Base-by-base conservation (phyloP, 2,329 filamentous ascomycete genomes). In the Diaporthe ampelina region DNA sequence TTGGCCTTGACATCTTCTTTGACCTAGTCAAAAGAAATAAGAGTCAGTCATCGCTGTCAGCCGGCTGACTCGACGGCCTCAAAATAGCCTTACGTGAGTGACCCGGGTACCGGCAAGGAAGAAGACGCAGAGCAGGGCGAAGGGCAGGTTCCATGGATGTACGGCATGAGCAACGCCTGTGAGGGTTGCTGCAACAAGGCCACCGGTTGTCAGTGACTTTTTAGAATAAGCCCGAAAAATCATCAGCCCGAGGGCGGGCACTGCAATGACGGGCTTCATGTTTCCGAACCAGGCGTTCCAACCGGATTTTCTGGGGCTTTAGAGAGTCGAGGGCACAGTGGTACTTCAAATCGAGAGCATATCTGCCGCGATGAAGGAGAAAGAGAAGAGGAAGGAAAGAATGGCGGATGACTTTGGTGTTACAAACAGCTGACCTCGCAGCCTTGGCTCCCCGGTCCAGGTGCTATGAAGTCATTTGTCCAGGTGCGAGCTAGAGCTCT, bases 121-220 rank as follows among this genome's bases (percentile, higher is more conserved):
- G 86, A 98, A 98, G 48, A 95, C 90, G 67, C 90, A 89, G 2
- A 98, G 88, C 15, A 98, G 88, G 37, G 90, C 90, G 84, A 98
- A 97, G n/a, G 95, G 95, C n/a, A 95, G 86, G 75, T 94, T 94
- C 93, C 95, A 98, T 4, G 96, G 96, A 83, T 98, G 95, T n/a
- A 95, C 85, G 21, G 95, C 95, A 82, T 99, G 97, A 15, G 93
- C 90, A 59, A 89, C 82, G 5, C 95, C 95, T 5, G 95, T 97
- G 57, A 93, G 79, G 7, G 88, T 86, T 4, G 96, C 96, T 17
- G 90, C 89, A 50, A 93, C 78, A 78, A 98, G 90, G 75, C 95
- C 96, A 9, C 88, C 85, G 0, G 93, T 90, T 0, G 96, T 98
- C 52, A 99, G 89, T 32, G 93, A 95, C 73, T 94, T 93, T 78